These are phyloP conservation scores for Penicillium nordicum DNA, from an alignment of 2,329 filamentous ascomycete species.

Conservation along the genomic window DNA sequence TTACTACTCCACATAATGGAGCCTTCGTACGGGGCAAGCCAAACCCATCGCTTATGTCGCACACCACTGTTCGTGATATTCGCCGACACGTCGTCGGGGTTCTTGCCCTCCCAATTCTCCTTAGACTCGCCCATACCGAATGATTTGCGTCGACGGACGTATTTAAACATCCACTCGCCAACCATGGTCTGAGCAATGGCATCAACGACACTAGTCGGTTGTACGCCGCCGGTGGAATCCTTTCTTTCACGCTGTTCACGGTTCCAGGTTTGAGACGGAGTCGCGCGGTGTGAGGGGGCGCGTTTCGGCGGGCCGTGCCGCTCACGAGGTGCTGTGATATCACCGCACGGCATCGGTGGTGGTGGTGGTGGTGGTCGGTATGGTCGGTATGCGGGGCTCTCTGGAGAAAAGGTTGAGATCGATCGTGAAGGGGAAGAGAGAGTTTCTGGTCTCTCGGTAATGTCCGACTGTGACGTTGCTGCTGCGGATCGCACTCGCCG, in stretches of 20 bases:
- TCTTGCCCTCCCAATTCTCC: conserved; percentile 52
- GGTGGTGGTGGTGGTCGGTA: conserved; percentile 29
- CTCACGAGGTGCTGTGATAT: conserved; percentile 56
- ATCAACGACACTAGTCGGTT: conserved; percentile 81
- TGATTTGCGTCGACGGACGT: conserved; percentile 65
- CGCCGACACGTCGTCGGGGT: conserved; percentile 66
- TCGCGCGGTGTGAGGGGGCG: conserved; percentile 22
- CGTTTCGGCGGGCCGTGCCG: conserved; percentile 27
- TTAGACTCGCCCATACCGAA: conserved; percentile 66
- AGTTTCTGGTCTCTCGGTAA: conserved; percentile 46
- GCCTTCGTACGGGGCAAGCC: conserved; percentile 93
- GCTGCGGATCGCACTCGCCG: conserved; percentile 84
- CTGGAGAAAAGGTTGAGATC: conserved; percentile 62
- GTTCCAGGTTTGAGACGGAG: conserved; percentile 25
- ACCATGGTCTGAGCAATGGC: conserved; percentile 98
- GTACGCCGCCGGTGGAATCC: conserved; percentile 57
- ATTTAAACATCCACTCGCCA: conserved; percentile 64
- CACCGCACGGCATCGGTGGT: conserved; percentile 71
- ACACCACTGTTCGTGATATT: conserved; percentile 63
- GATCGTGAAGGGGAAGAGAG: conserved; percentile 56
- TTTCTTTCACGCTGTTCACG: conserved; percentile 31
- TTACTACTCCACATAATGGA: conserved; percentile 98
- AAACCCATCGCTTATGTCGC: conserved; percentile 94
- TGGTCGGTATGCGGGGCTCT: conserved; percentile 56
- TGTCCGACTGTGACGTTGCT: conserved; percentile 58